Evolutionary conservation across 805 yeast species (phyloP), one percentile per base, ranked within the genome.

Genomic region (Henningerozyma blattae): DNA sequence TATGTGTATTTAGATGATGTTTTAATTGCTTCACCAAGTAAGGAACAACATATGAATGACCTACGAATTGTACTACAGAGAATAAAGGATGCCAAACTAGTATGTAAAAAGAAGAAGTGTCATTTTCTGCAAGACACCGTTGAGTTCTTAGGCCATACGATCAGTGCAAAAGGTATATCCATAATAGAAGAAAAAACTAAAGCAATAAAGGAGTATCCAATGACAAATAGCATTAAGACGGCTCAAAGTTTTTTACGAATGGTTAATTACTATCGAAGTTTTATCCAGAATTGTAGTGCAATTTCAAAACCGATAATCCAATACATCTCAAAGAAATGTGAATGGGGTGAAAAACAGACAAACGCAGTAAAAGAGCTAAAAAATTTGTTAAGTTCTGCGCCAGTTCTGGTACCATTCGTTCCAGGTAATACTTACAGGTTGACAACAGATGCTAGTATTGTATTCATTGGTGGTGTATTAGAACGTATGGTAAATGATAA

Each of bases 181-280:
- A n/a, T n/a, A n/a, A n/a, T n/a, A n/a, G n/a, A n/a, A n/a, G 22
- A 7, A 20, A 18, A 18, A 12, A 9, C 6, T 28, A 14, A 28
- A 12, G 20, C 30, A 18, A 15, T 8, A 18, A 13, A 16, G 12
- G 15, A 28, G 9, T 12, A 13, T 14, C 25, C 25, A 10, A 14
- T 6, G 6, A 36, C 38, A 3, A 35, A 31, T 17, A 35, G 34
- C 14, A 28, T 34, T 3, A 33, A 35, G 15, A 30, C 31, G 13
- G 44, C 37, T 16, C 44, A 40, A 22, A 25, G 39, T n/a, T 40
- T 40, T 19, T 22, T 38, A 19, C 42, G 39, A 7, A 30, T 35
- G 30, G 28, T 35, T 4, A 35, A 38, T 19, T 40, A 33, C 18
- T 38, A 38, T 18, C 27, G 39, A 25, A 27, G 34, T 8, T 40